Conservation (phyloP, 164 flowering plant genomes). For the Amborella trichopoda region DNA sequence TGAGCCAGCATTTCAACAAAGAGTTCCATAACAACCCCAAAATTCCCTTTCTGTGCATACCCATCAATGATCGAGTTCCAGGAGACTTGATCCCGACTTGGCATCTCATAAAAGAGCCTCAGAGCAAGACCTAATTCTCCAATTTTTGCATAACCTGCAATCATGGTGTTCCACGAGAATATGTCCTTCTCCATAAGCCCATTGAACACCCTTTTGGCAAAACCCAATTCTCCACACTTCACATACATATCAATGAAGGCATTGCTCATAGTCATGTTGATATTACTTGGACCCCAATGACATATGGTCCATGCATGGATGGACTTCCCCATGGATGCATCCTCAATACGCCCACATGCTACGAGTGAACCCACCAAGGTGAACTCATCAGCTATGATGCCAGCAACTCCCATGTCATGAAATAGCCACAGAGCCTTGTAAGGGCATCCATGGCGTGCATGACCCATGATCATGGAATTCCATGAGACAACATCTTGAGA, state of each 20-base stretch:
- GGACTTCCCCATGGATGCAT: slow-evolving; percentile 24
- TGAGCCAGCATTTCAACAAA: slow-evolving; percentile 21
- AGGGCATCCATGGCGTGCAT: slow-evolving; percentile 22
- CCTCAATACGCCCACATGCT: slow-evolving; percentile 23
- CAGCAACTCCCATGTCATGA: slow-evolving; percentile 19
- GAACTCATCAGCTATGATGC: slow-evolving; percentile 32
- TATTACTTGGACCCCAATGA: slow-evolving; percentile 6
- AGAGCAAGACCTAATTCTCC: slow-evolving; percentile 29
- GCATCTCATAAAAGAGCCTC: slow-evolving; percentile 25
- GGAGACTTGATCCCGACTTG: slow-evolving; percentile 31
- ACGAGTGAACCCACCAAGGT: slow-evolving; percentile 34
- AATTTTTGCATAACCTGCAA: slow-evolving; percentile 30
- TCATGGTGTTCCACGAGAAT: slow-evolving; percentile 42
- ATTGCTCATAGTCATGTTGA: slow-evolving; percentile 28
- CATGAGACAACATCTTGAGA: slow-evolving; percentile 29
- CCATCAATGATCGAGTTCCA: slow-evolving; percentile 43
- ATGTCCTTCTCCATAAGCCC: slow-evolving; percentile 21
- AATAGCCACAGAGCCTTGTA: slow-evolving; percentile 25
- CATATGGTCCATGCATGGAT: slow-evolving; percentile 40
- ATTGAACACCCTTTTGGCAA: slow-evolving; percentile 27
- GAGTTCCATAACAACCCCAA: slow-evolving; percentile 10
- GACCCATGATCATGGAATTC: slow-evolving; percentile 36
- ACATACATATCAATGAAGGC: slow-evolving; percentile 56
- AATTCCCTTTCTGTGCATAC: slow-evolving; percentile 23
- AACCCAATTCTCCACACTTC: slow-evolving; percentile 25